These are phyloP conservation scores for Clathrus columnatus DNA, from an alignment of 768 basidiomycete genomes.

Conservation along the genomic window DNA sequence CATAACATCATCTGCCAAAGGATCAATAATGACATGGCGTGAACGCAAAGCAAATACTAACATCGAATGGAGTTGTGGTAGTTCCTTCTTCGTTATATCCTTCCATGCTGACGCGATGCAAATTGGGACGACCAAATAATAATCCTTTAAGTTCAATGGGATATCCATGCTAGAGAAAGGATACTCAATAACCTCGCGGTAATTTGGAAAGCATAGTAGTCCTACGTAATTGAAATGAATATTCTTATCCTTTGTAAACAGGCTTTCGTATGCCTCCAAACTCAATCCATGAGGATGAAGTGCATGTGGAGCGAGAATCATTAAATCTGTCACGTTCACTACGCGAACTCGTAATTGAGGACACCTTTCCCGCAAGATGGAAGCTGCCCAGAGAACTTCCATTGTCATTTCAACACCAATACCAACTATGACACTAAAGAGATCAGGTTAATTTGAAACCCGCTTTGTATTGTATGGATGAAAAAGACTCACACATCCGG, in stretches of 20 bases:
- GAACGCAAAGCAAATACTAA: constrained; percentile 22
- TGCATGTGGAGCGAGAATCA: constrained; percentile 66
- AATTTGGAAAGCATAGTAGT: neutral
- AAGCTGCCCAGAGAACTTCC: constrained; percentile 82
- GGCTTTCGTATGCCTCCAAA: constrained; percentile 48
- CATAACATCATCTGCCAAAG: constrained; percentile 60
- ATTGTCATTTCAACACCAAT: constrained; percentile 85
- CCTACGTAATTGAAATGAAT: constrained; percentile 67
- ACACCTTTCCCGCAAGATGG: constrained; percentile 60
- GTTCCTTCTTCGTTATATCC: constrained; percentile 68
- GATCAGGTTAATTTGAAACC: neutral
- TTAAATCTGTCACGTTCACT: constrained; percentile 83
- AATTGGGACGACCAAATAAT: constrained; percentile 45
- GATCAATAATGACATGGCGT: neutral
- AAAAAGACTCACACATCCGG: constrained; percentile 53
- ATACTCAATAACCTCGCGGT: no score
- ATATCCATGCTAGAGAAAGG: constrained; percentile 46
- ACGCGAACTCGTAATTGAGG: constrained; percentile 74
- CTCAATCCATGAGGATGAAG: constrained; percentile 69
- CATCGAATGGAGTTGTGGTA: constrained; percentile 77
- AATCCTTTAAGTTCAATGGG: constrained; percentile 63
- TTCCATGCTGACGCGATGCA: constrained; percentile 43
- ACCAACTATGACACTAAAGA: constrained; percentile 65
- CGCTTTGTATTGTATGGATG: neutral
- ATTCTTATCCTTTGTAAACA: constrained; percentile 64